A percentile compares a stretch with the other conserved stretches of the same genome.
phyloP scores from a whole-genome alignment of 1,139 yeast genomes.

The Candida sp. region DNA sequence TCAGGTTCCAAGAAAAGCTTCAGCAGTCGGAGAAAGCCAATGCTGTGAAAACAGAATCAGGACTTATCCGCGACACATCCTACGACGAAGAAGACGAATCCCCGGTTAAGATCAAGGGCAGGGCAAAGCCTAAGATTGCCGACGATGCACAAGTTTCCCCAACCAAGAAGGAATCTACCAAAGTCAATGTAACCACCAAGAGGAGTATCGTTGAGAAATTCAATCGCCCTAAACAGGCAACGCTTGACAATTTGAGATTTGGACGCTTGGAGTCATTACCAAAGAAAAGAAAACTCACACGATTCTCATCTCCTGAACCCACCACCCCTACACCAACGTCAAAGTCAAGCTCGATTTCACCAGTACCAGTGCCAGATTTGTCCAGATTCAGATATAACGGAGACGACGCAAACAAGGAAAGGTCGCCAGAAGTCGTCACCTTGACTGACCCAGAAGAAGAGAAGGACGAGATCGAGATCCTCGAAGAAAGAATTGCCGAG shows the following conservation, averaged over 20 bases:
- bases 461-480: slow-evolving; percentile 42
- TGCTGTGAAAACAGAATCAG: background rate
- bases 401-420: slow-evolving; percentile 8
- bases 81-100: background rate
- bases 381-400: slow-evolving; percentile 18
- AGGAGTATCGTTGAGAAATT: slow-evolving; percentile 59
- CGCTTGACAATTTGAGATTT: slow-evolving; percentile 22
- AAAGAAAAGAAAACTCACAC: slow-evolving; percentile 40
- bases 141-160: slow-evolving; percentile 20
- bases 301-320: slow-evolving; percentile 28
- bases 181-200: slow-evolving; percentile 60
- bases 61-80: background rate
- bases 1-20: slow-evolving; percentile 18
- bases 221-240: slow-evolving; percentile 31
- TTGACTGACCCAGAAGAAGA: slow-evolving; percentile 17
- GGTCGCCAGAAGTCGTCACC: background rate
- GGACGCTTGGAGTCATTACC: slow-evolving; percentile 20
- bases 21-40: slow-evolving; percentile 14
- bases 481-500: slow-evolving; percentile 42
- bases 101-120: slow-evolving; percentile 22
- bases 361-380: slow-evolving; percentile 16
- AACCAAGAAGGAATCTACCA: slow-evolving; percentile 42
- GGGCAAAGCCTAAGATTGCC: slow-evolving; percentile 29
- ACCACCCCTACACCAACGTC: slow-evolving; percentile 12
- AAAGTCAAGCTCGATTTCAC: slow-evolving; percentile 13